phyloP scores from a whole-genome alignment of 2,329 filamentous ascomycete species.

The Allantophomopsis cytisporea region DNA sequence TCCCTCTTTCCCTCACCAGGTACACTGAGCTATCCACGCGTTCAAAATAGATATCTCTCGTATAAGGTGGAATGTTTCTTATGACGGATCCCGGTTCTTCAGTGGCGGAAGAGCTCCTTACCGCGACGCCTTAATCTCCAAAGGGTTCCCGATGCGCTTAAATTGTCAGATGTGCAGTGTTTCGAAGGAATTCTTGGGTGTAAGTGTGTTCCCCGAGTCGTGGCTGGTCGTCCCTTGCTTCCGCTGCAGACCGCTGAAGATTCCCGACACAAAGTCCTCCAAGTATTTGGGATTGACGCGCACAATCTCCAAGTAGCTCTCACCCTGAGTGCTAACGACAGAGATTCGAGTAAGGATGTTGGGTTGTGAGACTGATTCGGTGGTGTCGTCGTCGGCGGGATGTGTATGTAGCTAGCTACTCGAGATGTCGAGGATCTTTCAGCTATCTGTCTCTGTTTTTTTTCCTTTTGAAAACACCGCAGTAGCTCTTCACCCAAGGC shows the following conservation, averaged over 20 bases:
- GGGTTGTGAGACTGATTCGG: not conserved
- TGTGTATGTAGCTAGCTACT: not conserved
- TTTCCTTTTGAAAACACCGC: not conserved
- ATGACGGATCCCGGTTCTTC: not conserved
- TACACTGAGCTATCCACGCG: not conserved
- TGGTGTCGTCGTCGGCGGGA: not conserved
- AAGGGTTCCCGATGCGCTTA: not conserved
- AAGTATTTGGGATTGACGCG: not conserved
- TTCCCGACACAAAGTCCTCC: not conserved
- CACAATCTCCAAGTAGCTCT: not conserved
- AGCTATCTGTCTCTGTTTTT: not conserved
- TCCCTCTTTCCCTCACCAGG: not conserved
- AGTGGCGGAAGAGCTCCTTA: slow-evolving; percentile 1
- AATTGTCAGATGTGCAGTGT: not conserved
- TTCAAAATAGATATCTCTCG: slow-evolving; percentile 1
- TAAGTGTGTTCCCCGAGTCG: not conserved
- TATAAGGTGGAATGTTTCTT: slow-evolving; percentile 1
- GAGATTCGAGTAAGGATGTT: not conserved
- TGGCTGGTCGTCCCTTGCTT: slow-evolving; percentile 1
- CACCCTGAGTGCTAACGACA: not conserved
- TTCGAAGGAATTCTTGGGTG: slow-evolving; percentile 3
- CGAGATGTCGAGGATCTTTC: not conserved
- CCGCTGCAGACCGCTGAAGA: slow-evolving; percentile 1
- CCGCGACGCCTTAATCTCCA: slow-evolving; percentile 1
- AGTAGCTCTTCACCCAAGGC: not conserved